These are phyloP conservation scores for Aspergillus latus DNA, from an alignment of 2,329 filamentous ascomycete species.

Conservation along the genomic window DNA sequence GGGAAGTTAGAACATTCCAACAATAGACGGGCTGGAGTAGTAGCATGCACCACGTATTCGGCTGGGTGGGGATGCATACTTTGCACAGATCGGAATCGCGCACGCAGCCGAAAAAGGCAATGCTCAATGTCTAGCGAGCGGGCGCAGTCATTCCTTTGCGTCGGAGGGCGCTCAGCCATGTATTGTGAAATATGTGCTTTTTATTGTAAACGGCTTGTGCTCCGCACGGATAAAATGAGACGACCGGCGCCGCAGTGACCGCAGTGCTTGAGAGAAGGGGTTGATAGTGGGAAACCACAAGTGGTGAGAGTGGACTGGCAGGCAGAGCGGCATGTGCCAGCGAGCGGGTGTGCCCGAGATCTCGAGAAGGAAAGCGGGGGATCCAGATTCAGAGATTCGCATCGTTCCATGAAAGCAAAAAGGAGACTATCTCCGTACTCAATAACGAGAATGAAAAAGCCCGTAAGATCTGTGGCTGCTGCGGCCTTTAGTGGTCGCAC, in stretches of 20 bases:
- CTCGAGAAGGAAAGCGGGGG: slow-evolving; percentile 28
- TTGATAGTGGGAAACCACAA: no score
- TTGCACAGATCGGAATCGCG: slow-evolving; percentile 13
- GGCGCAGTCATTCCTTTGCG: slow-evolving; percentile 4
- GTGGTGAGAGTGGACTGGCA: slow-evolving; percentile 3
- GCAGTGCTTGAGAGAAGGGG: background rate
- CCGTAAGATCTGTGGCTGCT: slow-evolving; percentile 17
- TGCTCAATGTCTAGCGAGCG: slow-evolving; percentile 10
- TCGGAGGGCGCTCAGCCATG: slow-evolving; percentile 2
- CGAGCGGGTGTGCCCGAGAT: slow-evolving; percentile 29
- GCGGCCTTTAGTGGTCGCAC: slow-evolving; percentile 16
- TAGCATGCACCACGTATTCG: slow-evolving; percentile 8
- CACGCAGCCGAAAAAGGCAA: slow-evolving; percentile 28
- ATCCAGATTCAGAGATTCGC: slow-evolving; percentile 8
- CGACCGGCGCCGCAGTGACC: no score
- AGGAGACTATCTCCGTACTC: slow-evolving; percentile 13
- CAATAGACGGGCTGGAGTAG: background rate
- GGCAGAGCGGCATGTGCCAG: slow-evolving; percentile 19
- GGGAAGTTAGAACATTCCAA: background rate
- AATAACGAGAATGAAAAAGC: no score
- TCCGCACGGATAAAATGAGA: background rate
- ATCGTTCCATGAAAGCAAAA: background rate
- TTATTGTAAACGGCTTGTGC: background rate
- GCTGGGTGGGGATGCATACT: slow-evolving; percentile 13
- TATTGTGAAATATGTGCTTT: background rate